Evolutionary conservation across 208 protist genomes (phyloP).

Genomic region (Crithidia bombi): DNA sequence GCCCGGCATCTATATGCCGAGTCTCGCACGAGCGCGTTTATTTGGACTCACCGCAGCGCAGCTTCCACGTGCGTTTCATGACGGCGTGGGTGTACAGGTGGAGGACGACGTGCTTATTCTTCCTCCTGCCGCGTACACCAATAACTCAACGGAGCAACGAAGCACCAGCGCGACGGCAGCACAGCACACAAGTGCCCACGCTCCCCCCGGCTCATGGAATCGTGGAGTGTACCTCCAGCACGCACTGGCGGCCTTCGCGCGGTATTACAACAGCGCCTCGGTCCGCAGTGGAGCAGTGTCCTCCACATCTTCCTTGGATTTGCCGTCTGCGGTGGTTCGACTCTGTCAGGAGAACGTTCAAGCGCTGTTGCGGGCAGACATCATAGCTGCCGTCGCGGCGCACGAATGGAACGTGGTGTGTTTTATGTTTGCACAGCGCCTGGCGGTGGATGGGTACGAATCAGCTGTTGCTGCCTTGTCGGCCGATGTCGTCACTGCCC

Average conservation of each 20-base stretch:
- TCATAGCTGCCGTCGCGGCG: neutral
- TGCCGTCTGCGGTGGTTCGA: neutral
- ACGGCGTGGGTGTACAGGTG: conserved; percentile 53
- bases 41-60: conserved; percentile 21
- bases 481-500: conserved; percentile 14
- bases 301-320: neutral
- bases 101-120: conserved; percentile 70
- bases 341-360: neutral
- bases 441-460: conserved; percentile 35
- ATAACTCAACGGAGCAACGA: conserved; percentile 6
- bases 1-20: conserved; percentile 64
- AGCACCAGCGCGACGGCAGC: neutral
- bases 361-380: neutral
- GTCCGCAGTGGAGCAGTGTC: neutral
- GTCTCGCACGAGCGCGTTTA: conserved; percentile 9
- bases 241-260: conserved; percentile 32
- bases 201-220: conserved; percentile 6
- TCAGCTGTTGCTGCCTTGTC: conserved; percentile 18
- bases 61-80: conserved; percentile 24
- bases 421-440: conserved; percentile 52
- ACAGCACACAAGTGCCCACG: neutral
- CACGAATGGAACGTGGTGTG: conserved; percentile 23
- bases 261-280: conserved; percentile 12
- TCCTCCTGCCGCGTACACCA: conserved; percentile 13
- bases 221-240: conserved; percentile 32